phyloP scores from a whole-genome alignment of 1,139 yeast species.

The Saccharomyces pastorianus region DNA sequence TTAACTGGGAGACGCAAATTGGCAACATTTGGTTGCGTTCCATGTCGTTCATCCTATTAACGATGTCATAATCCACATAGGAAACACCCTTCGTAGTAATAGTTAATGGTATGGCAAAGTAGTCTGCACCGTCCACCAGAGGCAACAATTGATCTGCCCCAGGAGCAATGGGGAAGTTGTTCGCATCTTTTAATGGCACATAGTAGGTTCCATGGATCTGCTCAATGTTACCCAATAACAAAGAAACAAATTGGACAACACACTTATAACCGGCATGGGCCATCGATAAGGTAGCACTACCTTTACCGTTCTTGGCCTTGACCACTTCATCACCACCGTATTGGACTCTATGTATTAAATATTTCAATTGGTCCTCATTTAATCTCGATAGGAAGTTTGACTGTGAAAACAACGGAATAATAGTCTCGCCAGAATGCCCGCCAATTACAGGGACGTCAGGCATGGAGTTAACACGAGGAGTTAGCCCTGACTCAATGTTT shows the following conservation, averaged over 20 bases:
- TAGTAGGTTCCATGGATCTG: conserved; percentile 21
- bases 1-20: conserved; percentile 19
- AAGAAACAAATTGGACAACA: conserved; percentile 52
- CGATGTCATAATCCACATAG: conserved; percentile 42
- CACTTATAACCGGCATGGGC: conserved; percentile 91
- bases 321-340: conserved; percentile 98
- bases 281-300: conserved; percentile 93
- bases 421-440: conserved; percentile 82
- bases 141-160: conserved; percentile 21
- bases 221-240: conserved; percentile 32
- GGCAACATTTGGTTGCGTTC: conserved; percentile 35
- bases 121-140: conserved; percentile 38
- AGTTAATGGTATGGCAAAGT: conserved; percentile 59
- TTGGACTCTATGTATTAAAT: conserved; percentile 79
- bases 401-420: conserved; percentile 58
- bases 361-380: conserved; percentile 37
- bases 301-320: conserved; percentile 88
- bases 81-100: conserved; percentile 50
- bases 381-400: conserved; percentile 9
- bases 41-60: conserved; percentile 46
- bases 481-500: conserved; percentile 37
- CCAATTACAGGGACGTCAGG: conserved; percentile 75
- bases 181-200: conserved; percentile 17
- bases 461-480: conserved; percentile 33
- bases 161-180: conserved; percentile 34